Evolutionary conservation across 2,329 filamentous ascomycete genomes (phyloP), one percentile per base, ranked within the genome.

Genomic region (Acrodontium crateriforme): DNA sequence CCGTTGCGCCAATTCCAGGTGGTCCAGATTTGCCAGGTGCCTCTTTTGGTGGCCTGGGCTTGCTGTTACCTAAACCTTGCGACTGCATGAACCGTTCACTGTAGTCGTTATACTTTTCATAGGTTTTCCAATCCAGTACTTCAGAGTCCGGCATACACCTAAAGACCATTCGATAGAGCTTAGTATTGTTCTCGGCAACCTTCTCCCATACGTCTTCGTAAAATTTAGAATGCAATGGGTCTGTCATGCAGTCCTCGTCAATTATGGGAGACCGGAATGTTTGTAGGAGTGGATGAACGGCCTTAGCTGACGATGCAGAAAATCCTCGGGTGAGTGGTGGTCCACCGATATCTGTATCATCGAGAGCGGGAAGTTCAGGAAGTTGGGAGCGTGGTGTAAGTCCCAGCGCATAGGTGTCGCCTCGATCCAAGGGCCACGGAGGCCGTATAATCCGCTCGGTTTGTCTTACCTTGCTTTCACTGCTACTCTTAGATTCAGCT

Each of bases 111-210:
- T 79, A 92, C 40, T 91, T 78, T 38, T 81, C 78, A 55, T 98
- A 98, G 38, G 92, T 80, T 40, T 79, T 75, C 89, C 89, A 98
- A 23, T 79, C 87, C 38, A 74, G 77, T 15, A 93, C 89, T 48
- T 94, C 83, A 28, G 76, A 94, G 52, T 98, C 89, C 1, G 89
- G 89, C 80, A 92, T 91, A 55, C 85, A 94, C 25, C 85, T 75
- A 62, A 98, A 98, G 6, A 98, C 87, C 36, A 79, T 74, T 17
- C 89, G 78, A 59, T 81, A 98, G 25, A 98, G 69, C 50, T 84
- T 87, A 3, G 89, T 98, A 52, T 98, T 98, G 60, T 95, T 95
- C 38, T 79, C 74, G 1, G 89, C 89, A 29, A 84, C 74, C 11
- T 74, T 68, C 39, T 78, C 75, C 91, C 91, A 98, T 2, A 82